Evolutionary conservation across 192 early-diverging fungal genomes (phyloP), one percentile per base, ranked within the genome.

Genomic region (Mycoemilia scoparia): DNA sequence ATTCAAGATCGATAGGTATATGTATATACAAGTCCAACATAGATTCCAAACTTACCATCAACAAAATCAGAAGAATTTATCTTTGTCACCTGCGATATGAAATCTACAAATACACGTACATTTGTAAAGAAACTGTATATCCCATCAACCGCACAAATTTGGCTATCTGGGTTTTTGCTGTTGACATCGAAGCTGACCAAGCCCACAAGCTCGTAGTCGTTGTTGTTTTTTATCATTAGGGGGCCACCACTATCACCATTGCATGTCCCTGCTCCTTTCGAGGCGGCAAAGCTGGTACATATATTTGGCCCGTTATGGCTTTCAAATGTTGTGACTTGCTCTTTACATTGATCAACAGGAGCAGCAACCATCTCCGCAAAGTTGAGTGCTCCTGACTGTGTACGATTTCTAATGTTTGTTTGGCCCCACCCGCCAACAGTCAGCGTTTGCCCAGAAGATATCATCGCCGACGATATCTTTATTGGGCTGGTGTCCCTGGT

Each of bases 211-310:
- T 42, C 23, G 39, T 54, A 60, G 4, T 46, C 49, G 31, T 35
- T 25, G 18, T 40, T 47, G 5, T 31, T 39, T 24, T 39, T 41
- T 16, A 46, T 17, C 20, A 58, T 38, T 9, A 64, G 43, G 0
- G 61, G 61, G n/a, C 61, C 61, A 20, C 61, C 61, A 18, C 50
- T 54, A 36, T 64, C 61, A 21, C 54, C 61, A 24, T 54, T 54
- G 38, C 61, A 64, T 6, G 54, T 64, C n/a, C 61, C 55, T 29
- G 54, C 44, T 0, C 41, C 37, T 20, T 49, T 49, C 2, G 56
- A 44, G 7, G 56, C 48, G 2, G 56, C 43, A 31, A 41, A 59
- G 25, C 48, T 45, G 10, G 61, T 64, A 41, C 61, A 64, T 13
- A 64, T 45, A 34, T 51, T 49, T 29, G 38, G 47, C 0, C 51